Evolutionary conservation across 1,284 basidiomycete species (phyloP), one percentile per base, ranked within the genome.

Genomic region (Singerocomus inundabilis): DNA sequence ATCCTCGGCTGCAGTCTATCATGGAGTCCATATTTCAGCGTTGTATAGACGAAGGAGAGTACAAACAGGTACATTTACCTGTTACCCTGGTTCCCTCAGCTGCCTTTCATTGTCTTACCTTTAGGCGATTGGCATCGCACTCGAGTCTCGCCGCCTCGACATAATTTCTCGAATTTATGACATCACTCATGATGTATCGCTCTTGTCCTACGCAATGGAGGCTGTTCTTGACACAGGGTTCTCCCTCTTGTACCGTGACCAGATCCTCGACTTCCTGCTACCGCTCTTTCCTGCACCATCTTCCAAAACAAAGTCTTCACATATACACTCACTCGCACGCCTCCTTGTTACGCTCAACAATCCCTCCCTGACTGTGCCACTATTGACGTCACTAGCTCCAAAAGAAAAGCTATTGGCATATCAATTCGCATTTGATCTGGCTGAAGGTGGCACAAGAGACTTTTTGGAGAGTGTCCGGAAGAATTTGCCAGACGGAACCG

Each of bases 351-450:
- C 93, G 18, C 79, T 95, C 48, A 88, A 88, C 64, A 85, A 86
- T 53, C 79, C 87, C 6, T 77, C 82, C 1, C 75, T 93, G 40
- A 89, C 90, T 2, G 77, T 88, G 10, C 77, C 83, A 21, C 75
- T 93, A 40, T 68, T 95, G 53, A 79, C 76, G 7, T 83, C 84
- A 3, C 76, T 94, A 18, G 78, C 91, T 12, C 81, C 84, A 1
- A 80, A 81, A 54, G 81, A 91, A 61, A 79, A 80, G 33, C 71
- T 93, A 6, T 75, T 94, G 31, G 93, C 92, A 3, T 96, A 93
- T 67, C 95, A 98, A 66, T 85, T 97, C 64, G 92, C 89, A 0
- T 98, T 97, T 64, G 95, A 98, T 69, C 73, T 98, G 45, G 89
- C 88, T 15, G 93, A 97, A 71, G 91, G 93, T 39, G 94, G 92